Evolutionary conservation across 2,329 filamentous ascomycete species (phyloP).

Genomic region (Verticillium nubilum): DNA sequence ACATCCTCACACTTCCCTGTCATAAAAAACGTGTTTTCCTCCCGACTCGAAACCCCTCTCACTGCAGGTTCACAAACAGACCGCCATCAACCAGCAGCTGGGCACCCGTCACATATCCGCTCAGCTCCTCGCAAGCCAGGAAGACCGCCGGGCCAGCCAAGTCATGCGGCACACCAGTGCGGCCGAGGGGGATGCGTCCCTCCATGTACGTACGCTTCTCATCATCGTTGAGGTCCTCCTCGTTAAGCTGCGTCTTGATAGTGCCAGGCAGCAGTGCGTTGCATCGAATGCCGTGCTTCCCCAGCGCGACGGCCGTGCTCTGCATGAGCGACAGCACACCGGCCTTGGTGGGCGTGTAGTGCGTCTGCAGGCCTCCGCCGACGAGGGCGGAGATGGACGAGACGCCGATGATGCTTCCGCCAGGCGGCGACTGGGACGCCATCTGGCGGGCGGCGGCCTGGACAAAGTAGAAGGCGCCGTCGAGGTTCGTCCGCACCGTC

Average conservation of each 20-base stretch:
- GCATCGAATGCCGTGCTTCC: slow-evolving; percentile 70
- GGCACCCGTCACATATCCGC: slow-evolving; percentile 74
- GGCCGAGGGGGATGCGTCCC: slow-evolving; percentile 70
- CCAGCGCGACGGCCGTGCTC: slow-evolving; percentile 72
- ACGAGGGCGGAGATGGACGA: slow-evolving; percentile 70
- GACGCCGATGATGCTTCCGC: slow-evolving; percentile 76
- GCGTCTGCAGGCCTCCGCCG: slow-evolving; percentile 71
- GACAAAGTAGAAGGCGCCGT: slow-evolving; percentile 81
- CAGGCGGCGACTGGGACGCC: slow-evolving; percentile 57
- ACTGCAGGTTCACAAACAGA: slow-evolving; percentile 80
- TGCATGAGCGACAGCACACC: slow-evolving; percentile 79
- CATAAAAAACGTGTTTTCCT: no score
- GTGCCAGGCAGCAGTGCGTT: slow-evolving; percentile 82
- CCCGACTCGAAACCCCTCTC: no score
- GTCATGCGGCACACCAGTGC: slow-evolving; percentile 68
- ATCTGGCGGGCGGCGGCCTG: slow-evolving; percentile 84
- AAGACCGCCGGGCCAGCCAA: slow-evolving; percentile 82
- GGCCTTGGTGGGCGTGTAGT: slow-evolving; percentile 88
- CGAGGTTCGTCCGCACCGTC: slow-evolving; percentile 76
- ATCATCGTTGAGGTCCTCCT: slow-evolving; percentile 70
- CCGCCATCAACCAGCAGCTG: slow-evolving; percentile 85
- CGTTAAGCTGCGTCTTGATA: slow-evolving; percentile 78
- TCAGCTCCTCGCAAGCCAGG: slow-evolving; percentile 72
- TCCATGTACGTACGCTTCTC: slow-evolving; percentile 75
- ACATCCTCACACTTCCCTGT: no score